Base-by-base conservation (phyloP, 1,284 basidiomycete species). In the Lentinula novae-zelandiae region DNA sequence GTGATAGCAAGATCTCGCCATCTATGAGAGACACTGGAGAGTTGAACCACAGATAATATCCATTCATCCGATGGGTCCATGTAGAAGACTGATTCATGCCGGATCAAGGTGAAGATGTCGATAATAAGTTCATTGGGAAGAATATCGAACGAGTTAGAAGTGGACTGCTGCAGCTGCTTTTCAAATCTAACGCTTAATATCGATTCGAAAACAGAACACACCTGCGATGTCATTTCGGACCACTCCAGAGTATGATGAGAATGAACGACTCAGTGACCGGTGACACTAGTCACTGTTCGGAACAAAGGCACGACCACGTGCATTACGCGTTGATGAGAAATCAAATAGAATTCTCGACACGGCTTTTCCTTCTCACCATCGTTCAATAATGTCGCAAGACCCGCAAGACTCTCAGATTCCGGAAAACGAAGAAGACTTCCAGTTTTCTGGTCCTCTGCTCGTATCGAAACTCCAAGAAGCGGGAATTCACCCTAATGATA, bases 401-500 rank as follows among this genome's bases (percentile, higher is more conserved):
- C 81, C 81, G 22, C 80, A 84, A 71, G 67, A 69, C 60, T 84
- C 83, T 8, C 83, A 87, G 69, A 68, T 72, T 9, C 74, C 78
- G 27, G 76, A 81, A 64, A 82, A 80, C 57, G 80, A 81, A 46
- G 81, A 86, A 5, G 44, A 46, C 17, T 79, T 81, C 59, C 79
- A 83, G 55, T 78, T 87, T 57, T 82, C 87, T 22, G 93, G 91
- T 2, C 94, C 94, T 57, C 79, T 95, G 60, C 85, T 94, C 53
- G 87, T 96, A 61, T 78, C 79, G 67, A 96, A 96, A 72, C 83
- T 96, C 10, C 86, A 92, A 78, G 95, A 98, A 76, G 89, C 89
- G 40, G 96, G 97, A 8, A 95, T 99, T 66, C 87, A 90, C 40
- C 74, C 88, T 27, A 92, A 95, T 68, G 96, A 99, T 73, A 91